Conservation (phyloP, 2,329 filamentous ascomycete species). For the Cercospora sp. region DNA sequence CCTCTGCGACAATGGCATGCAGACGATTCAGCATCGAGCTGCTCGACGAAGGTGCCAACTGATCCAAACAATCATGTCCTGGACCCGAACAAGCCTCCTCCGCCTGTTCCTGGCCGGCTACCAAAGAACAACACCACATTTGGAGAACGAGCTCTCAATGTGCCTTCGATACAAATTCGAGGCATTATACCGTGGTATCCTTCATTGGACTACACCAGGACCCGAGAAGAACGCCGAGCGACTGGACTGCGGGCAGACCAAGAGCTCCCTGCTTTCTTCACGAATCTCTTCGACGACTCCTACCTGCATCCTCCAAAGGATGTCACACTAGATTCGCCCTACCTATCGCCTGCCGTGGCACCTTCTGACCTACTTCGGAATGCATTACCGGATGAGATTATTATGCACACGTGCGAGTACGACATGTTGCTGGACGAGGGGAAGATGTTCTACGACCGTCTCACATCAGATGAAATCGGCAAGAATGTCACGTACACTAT, state of each 20-base stretch:
- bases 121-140: slow-evolving; percentile 17
- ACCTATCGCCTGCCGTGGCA: slow-evolving; percentile 60
- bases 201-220: slow-evolving; percentile 61
- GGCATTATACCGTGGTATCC: slow-evolving; percentile 64
- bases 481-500: slow-evolving; percentile 62
- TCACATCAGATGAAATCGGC: slow-evolving; percentile 43
- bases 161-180: slow-evolving; percentile 49
- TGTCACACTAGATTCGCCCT: slow-evolving; percentile 57
- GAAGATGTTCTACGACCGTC: slow-evolving; percentile 60
- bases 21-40: slow-evolving; percentile 18
- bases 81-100: slow-evolving; percentile 21
- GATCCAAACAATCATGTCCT: slow-evolving; percentile 16
- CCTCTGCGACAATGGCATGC: slow-evolving; percentile 10
- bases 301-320: slow-evolving; percentile 45
- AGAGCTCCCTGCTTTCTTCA: slow-evolving; percentile 53
- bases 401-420: slow-evolving; percentile 65
- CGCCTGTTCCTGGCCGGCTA: slow-evolving; percentile 6
- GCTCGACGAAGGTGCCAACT: slow-evolving; percentile 25
- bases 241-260: slow-evolving; percentile 56
- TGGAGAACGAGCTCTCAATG: slow-evolving; percentile 12
- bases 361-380: slow-evolving; percentile 54
- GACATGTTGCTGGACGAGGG: slow-evolving; percentile 67
- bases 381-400: slow-evolving; percentile 59
- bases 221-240: slow-evolving; percentile 59
- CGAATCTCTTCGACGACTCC: slow-evolving; percentile 54